These are phyloP conservation scores for Bisporella sp. DNA, from an alignment of 2,329 filamentous ascomycete genomes.

Conservation along the genomic window DNA sequence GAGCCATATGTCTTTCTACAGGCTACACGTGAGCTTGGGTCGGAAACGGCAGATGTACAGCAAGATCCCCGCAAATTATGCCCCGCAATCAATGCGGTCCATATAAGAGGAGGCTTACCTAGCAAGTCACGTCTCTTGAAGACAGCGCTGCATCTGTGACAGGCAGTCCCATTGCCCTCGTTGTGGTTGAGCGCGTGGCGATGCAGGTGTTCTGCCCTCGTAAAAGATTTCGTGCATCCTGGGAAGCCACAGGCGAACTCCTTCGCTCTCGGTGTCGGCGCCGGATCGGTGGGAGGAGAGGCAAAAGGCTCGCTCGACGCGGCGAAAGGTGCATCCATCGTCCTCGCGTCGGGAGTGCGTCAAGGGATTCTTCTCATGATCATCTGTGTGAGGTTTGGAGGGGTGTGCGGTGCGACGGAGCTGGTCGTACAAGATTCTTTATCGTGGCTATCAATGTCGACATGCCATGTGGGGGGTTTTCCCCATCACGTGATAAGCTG, in stretches of 20 bases:
- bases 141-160: slow-evolving; percentile 40
- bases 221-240: slow-evolving; percentile 46
- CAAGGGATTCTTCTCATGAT: too few relatives aligned
- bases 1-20: slow-evolving; percentile 47
- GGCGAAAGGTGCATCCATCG: too few relatives aligned
- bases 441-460: too few relatives aligned
- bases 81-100: background rate
- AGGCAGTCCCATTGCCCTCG: slow-evolving; percentile 43
- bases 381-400: too few relatives aligned
- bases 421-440: too few relatives aligned
- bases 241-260: slow-evolving; percentile 35
- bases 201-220: slow-evolving; percentile 50
- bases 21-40: too few relatives aligned
- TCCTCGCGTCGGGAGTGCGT: too few relatives aligned
- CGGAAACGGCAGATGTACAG: slow-evolving; percentile 40
- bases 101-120: slow-evolving; percentile 30
- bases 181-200: slow-evolving; percentile 50
- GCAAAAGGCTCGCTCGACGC: too few relatives aligned
- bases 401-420: too few relatives aligned
- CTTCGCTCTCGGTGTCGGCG: slow-evolving; percentile 3
- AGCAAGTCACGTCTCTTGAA: slow-evolving; percentile 14
- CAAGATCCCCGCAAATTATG: background rate
- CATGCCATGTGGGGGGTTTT: too few relatives aligned
- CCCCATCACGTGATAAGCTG: too few relatives aligned
- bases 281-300: too few relatives aligned